A percentile compares a stretch with the other conserved stretches of the same genome.
These are phyloP conservation scores for Neurospora sp. DNA, from an alignment of 495 filamentous ascomycete species.

Conservation along the genomic window DNA sequence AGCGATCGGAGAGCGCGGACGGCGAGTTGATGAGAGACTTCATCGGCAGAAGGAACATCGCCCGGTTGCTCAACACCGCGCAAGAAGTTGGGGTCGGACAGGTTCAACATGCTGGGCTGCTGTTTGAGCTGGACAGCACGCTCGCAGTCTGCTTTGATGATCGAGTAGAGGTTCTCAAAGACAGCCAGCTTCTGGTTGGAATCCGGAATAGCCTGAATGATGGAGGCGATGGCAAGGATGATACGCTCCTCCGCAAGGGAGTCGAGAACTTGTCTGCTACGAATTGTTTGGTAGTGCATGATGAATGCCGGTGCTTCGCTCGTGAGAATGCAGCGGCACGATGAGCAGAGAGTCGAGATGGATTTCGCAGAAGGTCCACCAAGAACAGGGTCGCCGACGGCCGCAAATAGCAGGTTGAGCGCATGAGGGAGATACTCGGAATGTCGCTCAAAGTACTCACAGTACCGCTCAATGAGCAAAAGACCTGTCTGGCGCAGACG, in stretches of 20 bases:
- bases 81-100: conserved; percentile 22
- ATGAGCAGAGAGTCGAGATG: conserved; percentile 69
- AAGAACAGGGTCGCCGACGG: conserved; percentile 55
- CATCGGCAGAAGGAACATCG: conserved; percentile 12
- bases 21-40: conserved; percentile 44
- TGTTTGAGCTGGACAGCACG: conserved; percentile 26
- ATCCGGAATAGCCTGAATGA: conserved; percentile 65
- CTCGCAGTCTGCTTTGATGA: conserved; percentile 54
- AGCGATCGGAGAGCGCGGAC: conserved; percentile 64
- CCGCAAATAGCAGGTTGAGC: conserved; percentile 72
- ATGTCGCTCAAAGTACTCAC: conserved; percentile 70
- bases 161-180: conserved; percentile 53
- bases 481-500: conserved; percentile 71
- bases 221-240: conserved; percentile 70
- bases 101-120: conserved; percentile 22
- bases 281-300: conserved; percentile 56
- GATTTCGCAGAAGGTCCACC: conserved; percentile 67
- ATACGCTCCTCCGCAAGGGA: conserved; percentile 68
- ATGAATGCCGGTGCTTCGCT: conserved; percentile 68
- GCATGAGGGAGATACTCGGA: conserved; percentile 60
- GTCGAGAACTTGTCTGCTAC: conserved; percentile 52
- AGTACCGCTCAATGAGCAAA: conserved; percentile 66
- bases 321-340: conserved; percentile 62
- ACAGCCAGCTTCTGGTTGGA: conserved; percentile 53
- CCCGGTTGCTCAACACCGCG: conserved; percentile 20